Evolutionary conservation across 805 yeast species (phyloP), one percentile per base, ranked within the genome.

Genomic region (Ogataea pini): DNA sequence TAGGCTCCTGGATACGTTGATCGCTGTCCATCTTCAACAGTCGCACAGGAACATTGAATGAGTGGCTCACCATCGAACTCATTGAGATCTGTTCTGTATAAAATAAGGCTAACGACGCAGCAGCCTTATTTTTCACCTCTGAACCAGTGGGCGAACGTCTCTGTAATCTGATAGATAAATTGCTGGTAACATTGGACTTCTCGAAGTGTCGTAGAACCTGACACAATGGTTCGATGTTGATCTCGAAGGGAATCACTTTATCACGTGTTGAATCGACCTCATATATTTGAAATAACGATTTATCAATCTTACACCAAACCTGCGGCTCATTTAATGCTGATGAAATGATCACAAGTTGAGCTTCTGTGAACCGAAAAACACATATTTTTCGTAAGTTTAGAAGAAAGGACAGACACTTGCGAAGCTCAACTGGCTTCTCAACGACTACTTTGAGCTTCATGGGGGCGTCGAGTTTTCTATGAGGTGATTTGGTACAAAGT

Each of bases 41-140:
- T 55, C 82, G 71, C 1, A 87, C 87, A 0, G 96, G 92, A 16
- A 91, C 78, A 43, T 81, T 80, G 57, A 83, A 82, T 7, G 86
- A 76, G 58, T 85, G 89, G 51, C 77, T 76, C 14, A 87, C 73
- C 2, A 78, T 68, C 19, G 76, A 73, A 8, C 75, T 55, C 45
- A 64, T 62, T 43, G 63, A 62, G 29, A 63, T 69, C 57, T 63
- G 67, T 51, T 80, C 82, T 16, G 78, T 73, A 58, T 81, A 83
- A 54, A 72, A 74, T 13, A 86, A 55, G 0, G 82, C 80, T 46
- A 86, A 65, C 18, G 78, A 74, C 1, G 86, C 84, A 32, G 59
- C 57, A 12, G 62, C 70, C 71, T 56, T 57, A 33, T 58, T 61
- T 36, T 50, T 56, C 20, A 42, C 36, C 39, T 51, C 48, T 2